Conservation (phyloP, 805 yeast species). For the Scheffersomyces coipomensis region DNA sequence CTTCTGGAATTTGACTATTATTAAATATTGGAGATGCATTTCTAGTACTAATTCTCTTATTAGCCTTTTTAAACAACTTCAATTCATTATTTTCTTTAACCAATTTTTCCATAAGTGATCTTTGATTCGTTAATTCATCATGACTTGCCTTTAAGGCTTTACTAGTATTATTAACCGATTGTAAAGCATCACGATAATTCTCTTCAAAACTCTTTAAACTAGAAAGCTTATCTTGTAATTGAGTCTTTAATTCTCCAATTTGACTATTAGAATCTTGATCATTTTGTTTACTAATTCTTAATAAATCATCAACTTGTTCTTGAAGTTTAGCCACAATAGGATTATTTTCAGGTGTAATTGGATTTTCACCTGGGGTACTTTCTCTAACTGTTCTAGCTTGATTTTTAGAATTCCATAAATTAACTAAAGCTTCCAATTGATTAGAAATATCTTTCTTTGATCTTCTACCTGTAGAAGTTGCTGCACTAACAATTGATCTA, state of each 20-base stretch:
- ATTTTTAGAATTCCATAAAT: slow-evolving; percentile 26
- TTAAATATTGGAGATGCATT: slow-evolving; percentile 23
- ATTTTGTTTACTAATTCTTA: slow-evolving; percentile 45
- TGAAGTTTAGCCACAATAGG: slow-evolving; percentile 45
- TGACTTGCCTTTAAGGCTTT: slow-evolving; percentile 74
- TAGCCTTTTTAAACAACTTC: slow-evolving; percentile 48
- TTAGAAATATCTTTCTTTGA: slow-evolving; percentile 28
- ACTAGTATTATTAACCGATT: slow-evolving; percentile 70
- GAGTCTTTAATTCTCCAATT: slow-evolving; percentile 26
- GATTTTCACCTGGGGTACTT: slow-evolving; percentile 5
- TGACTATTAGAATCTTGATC: slow-evolving; percentile 36
- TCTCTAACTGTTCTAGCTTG: slow-evolving; percentile 8
- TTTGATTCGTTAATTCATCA: slow-evolving; percentile 63
- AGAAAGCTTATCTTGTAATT: slow-evolving; percentile 25
- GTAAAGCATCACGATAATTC: slow-evolving; percentile 69
- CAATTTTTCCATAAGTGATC: slow-evolving; percentile 53
- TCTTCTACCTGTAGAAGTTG: slow-evolving; percentile 17
- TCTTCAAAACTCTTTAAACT: slow-evolving; percentile 48
- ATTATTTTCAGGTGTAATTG: slow-evolving; percentile 13
- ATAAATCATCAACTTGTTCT: slow-evolving; percentile 54
- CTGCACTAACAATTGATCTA: slow-evolving; percentile 21
- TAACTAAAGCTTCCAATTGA: slow-evolving; percentile 34
- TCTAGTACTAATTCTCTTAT: slow-evolving; percentile 32
- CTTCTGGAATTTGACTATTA: slow-evolving; percentile 20
- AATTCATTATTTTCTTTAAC: slow-evolving; percentile 69